A percentile compares a stretch with the other conserved stretches of the same genome.
These are phyloP conservation scores for Coleophoma cylindrospora DNA, from an alignment of 2,329 filamentous ascomycete species.

Conservation along the genomic window DNA sequence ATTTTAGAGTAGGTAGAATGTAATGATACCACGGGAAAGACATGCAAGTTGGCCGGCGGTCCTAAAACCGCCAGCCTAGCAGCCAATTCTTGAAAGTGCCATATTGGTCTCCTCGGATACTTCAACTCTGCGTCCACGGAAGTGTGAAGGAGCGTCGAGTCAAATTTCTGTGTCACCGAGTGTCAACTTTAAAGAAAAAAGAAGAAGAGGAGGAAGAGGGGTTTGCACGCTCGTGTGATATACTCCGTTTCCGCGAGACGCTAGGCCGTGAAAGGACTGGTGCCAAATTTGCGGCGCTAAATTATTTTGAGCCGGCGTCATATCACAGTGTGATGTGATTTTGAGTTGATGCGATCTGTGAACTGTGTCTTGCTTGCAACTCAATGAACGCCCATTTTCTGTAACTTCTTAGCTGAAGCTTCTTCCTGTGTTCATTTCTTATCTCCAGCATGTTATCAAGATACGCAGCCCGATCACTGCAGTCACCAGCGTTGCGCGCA, in stretches of 20 bases:
- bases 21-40: constrained; percentile 28
- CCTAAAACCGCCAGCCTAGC: constrained; percentile 21
- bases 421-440: constrained; percentile 6
- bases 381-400: constrained; percentile 6
- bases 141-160: constrained; percentile 39
- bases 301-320: constrained; percentile 3
- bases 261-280: background rate
- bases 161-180: constrained; percentile 51
- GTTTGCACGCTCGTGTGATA: background rate
- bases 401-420: constrained; percentile 25
- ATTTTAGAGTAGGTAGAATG: constrained; percentile 7
- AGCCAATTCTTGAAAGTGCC: constrained; percentile 29
- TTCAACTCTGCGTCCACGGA: constrained; percentile 52
- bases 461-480: constrained; percentile 20
- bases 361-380: background rate
- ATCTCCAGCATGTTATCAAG: constrained; percentile 25
- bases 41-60: constrained; percentile 18
- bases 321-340: background rate
- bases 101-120: constrained; percentile 41
- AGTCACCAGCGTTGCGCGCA: constrained; percentile 18
- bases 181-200: constrained; percentile 48
- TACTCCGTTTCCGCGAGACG: background rate
- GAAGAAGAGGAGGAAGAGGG: constrained; percentile 22
- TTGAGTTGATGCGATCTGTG: background rate
- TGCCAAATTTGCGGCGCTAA: background rate